Conservation (phyloP, 2,329 filamentous ascomycete species). For the Aspergillus bombycis region DNA sequence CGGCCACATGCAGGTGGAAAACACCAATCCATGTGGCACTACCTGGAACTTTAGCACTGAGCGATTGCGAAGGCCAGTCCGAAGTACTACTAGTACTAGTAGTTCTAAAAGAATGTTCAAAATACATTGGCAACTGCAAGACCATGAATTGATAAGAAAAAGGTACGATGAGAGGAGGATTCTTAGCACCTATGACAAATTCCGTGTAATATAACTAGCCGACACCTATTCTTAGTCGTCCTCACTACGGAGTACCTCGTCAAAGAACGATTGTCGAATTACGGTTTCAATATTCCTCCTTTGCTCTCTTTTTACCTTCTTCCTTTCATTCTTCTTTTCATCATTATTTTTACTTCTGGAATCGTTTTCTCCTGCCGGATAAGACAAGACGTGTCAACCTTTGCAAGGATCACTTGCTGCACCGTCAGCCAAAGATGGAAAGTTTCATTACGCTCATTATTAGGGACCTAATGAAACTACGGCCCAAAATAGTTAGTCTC, state of each 20-base stretch:
- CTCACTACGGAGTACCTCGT: background rate
- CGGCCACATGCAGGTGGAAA: conserved; percentile 1
- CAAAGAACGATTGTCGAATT: background rate
- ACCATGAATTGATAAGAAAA: background rate
- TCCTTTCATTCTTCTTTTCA: background rate
- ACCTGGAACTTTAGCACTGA: conserved; percentile 2
- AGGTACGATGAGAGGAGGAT: background rate
- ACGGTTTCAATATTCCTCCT: background rate
- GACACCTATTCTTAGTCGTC: conserved; percentile 1
- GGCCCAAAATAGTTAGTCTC: conserved; percentile 11
- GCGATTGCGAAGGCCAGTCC: background rate
- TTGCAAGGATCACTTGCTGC: conserved; percentile 19
- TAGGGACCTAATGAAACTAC: conserved; percentile 22
- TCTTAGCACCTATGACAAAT: background rate
- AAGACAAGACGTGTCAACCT: conserved; percentile 21
- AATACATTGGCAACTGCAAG: background rate
- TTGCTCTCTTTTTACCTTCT: background rate
- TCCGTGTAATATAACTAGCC: background rate
- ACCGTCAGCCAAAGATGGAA: conserved; percentile 2
- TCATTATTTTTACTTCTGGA: conserved; percentile 9
- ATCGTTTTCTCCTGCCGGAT: background rate
- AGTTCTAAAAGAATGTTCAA: background rate
- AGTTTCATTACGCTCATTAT: conserved; percentile 4
- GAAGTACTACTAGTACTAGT: no score
- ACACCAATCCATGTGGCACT: background rate